Evolutionary conservation across 306 rosid genomes (phyloP).

Genomic region (Acacia acuminata): DNA sequence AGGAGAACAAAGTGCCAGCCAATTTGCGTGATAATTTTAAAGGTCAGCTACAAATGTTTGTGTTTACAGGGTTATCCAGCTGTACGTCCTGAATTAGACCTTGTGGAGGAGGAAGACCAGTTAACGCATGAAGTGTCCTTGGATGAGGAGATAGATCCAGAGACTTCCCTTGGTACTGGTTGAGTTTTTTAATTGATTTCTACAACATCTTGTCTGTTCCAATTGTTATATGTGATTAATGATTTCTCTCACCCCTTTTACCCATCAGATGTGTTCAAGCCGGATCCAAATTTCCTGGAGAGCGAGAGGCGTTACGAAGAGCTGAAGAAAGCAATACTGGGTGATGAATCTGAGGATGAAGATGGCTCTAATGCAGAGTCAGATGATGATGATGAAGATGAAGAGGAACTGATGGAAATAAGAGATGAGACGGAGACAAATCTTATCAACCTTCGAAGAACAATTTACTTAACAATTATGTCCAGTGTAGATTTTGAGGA

Average conservation of each 20-base stretch:
- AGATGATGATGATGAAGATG: no score
- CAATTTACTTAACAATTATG: no score
- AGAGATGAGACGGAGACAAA: no score
- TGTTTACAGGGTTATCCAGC: slow-evolving; percentile 48
- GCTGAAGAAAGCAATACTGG: slow-evolving; percentile 71
- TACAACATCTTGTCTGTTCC: slow-evolving; percentile 6
- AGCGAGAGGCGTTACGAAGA: slow-evolving; percentile 85
- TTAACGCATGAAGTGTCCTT: slow-evolving; percentile 47
- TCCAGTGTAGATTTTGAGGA: no score
- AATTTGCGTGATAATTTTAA: slow-evolving; percentile 11
- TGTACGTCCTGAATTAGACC: slow-evolving; percentile 51
- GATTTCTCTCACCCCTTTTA: slow-evolving; percentile 2
- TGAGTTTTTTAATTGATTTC: slow-evolving; percentile 10
- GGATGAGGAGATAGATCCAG: slow-evolving; percentile 18
- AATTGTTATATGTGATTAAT: slow-evolving; percentile 3
- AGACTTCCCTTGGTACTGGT: slow-evolving; percentile 41
- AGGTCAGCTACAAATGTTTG: neutral
- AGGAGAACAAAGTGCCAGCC: neutral
- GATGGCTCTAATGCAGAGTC: slow-evolving; percentile 52
- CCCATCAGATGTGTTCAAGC: slow-evolving; percentile 74
- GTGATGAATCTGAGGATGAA: slow-evolving; percentile 80
- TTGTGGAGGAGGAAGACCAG: slow-evolving; percentile 57
- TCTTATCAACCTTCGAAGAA: no score
- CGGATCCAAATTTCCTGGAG: slow-evolving; percentile 73
- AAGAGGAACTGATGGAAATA: no score